These are phyloP conservation scores for Thelonectria olida DNA, from an alignment of 2,329 filamentous ascomycete genomes.

Conservation along the genomic window DNA sequence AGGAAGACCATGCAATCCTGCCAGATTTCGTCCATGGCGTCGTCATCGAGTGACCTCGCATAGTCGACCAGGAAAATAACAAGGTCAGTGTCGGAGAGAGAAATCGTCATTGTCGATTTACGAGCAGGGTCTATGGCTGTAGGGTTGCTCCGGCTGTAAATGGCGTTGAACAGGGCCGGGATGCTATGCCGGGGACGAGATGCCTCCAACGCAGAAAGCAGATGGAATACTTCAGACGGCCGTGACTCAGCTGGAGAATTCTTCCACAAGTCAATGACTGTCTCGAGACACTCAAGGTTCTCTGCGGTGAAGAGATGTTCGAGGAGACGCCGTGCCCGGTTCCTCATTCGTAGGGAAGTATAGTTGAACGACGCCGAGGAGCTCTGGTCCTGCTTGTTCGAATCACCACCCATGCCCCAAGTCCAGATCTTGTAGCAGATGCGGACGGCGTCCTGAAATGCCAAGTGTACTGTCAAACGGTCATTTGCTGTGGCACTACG, in stretches of 20 bases:
- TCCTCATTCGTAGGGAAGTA: slow-evolving; percentile 90
- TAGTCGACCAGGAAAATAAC: slow-evolving; percentile 93
- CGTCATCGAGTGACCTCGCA: slow-evolving; percentile 88
- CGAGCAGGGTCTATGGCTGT: slow-evolving; percentile 78
- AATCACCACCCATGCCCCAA: slow-evolving; percentile 78
- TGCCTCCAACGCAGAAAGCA: slow-evolving; percentile 90
- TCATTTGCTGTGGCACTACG: slow-evolving; percentile 91
- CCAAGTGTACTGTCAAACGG: slow-evolving; percentile 90
- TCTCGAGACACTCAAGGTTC: slow-evolving; percentile 92
- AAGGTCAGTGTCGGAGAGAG: slow-evolving; percentile 83
- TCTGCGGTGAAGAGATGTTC: slow-evolving; percentile 95
- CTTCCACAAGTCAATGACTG: slow-evolving; percentile 86
- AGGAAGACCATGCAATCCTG: slow-evolving; percentile 91
- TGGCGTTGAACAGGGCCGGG: slow-evolving; percentile 92
- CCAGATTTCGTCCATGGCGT: slow-evolving; percentile 99
- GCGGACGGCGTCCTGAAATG: slow-evolving; percentile 93
- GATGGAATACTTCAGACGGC: slow-evolving; percentile 77
- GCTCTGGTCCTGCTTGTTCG: slow-evolving; percentile 66
- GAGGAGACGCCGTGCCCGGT: slow-evolving; percentile 84
- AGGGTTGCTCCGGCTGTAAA: slow-evolving; percentile 94
- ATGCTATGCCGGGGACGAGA: slow-evolving; percentile 91
- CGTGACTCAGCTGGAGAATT: slow-evolving; percentile 55
- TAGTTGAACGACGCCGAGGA: slow-evolving; percentile 88
- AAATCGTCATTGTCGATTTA: slow-evolving; percentile 88
- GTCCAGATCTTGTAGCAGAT: slow-evolving; percentile 96